Evolutionary conservation across 345 rosid genomes (phyloP), one percentile per base, ranked within the genome.

Genomic region (Hibiscus syriacus): DNA sequence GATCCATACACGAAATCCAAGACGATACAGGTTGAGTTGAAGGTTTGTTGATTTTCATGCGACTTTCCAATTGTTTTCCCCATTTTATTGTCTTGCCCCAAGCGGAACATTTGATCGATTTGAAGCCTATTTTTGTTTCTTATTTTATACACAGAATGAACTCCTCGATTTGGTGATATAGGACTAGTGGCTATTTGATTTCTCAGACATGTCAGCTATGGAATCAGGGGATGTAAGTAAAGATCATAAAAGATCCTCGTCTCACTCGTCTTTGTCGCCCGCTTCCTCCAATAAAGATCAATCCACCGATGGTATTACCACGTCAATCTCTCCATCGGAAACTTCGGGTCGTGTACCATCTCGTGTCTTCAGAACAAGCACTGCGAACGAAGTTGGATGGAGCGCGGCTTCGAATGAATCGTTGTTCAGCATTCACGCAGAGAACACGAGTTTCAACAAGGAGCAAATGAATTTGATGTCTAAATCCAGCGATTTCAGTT

Each of bases 361-460:
- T 46, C 75, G 74, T 20, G 88, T 86, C 2, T 93, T 93, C 5
- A 80, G 84, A 65, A 82, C 68, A n/a, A 76, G 72, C 19, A 79
- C 97, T 2, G 30, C 72, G 0, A 68, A 81, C 38, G 88, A 81
- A 8, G 72, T 32, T 64, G 96, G 86, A 38, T 93, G 96, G 98
- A n/a, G n/a, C n/a, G n/a, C n/a, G n/a, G n/a, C n/a, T n/a, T n/a
- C n/a, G n/a, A n/a, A n/a, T n/a, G n/a, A n/a, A n/a, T n/a, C n/a
- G n/a, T n/a, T n/a, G n/a, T n/a, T n/a, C n/a, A n/a, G n/a, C n/a
- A n/a, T n/a, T n/a, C n/a, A n/a, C n/a, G n/a, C n/a, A n/a, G n/a
- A n/a, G n/a, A n/a, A n/a, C n/a, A n/a, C n/a, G n/a, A n/a, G n/a
- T n/a, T n/a, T n/a, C n/a, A n/a, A n/a, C n/a, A n/a, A n/a, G n/a